phyloP scores from a whole-genome alignment of 2,329 filamentous ascomycete genomes.

The Colletotrichum agaves region DNA sequence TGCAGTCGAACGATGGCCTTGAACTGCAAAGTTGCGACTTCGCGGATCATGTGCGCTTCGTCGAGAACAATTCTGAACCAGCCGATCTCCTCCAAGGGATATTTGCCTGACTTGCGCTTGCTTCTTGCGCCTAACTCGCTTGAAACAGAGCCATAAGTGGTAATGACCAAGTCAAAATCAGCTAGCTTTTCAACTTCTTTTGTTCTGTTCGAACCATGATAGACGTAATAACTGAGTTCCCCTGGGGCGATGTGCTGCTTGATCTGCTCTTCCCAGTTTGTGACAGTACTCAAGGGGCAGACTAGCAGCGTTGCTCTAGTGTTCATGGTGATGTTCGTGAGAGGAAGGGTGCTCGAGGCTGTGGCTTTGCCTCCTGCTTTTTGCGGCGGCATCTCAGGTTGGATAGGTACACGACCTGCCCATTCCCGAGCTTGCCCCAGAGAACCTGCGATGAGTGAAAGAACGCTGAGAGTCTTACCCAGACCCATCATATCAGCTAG shows the following conservation, averaged over 20 bases:
- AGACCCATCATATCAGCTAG: slow-evolving; percentile 89
- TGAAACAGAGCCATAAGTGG: slow-evolving; percentile 89
- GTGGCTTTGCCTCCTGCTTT: slow-evolving; percentile 50
- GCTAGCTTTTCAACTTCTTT: slow-evolving; percentile 76
- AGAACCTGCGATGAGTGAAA: slow-evolving; percentile 79
- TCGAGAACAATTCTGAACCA: slow-evolving; percentile 96
- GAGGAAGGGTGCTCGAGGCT: slow-evolving; percentile 53
- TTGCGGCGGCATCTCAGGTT: slow-evolving; percentile 55
- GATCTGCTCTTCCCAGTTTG: slow-evolving; percentile 96
- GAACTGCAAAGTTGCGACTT: slow-evolving; percentile 82
- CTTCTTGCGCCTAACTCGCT: slow-evolving; percentile 77
- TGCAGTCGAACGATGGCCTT: slow-evolving; percentile 84
- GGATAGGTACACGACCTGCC: slow-evolving; percentile 62
- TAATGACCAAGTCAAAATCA: slow-evolving; percentile 85
- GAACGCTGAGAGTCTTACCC: slow-evolving; percentile 87
- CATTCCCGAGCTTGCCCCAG: slow-evolving; percentile 72
- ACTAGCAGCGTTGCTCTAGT: slow-evolving; percentile 85
- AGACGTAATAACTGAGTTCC: slow-evolving; percentile 79
- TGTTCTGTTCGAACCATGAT: slow-evolving; percentile 83
- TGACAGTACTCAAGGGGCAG: slow-evolving; percentile 88
- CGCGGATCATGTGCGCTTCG: slow-evolving; percentile 94
- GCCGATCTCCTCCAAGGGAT: slow-evolving; percentile 80
- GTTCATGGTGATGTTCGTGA: slow-evolving; percentile 71
- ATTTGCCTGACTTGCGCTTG: slow-evolving; percentile 67
- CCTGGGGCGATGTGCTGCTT: slow-evolving; percentile 78